These are phyloP conservation scores for Golubevia pallescens DNA, from an alignment of 1,284 basidiomycete species.

Conservation along the genomic window DNA sequence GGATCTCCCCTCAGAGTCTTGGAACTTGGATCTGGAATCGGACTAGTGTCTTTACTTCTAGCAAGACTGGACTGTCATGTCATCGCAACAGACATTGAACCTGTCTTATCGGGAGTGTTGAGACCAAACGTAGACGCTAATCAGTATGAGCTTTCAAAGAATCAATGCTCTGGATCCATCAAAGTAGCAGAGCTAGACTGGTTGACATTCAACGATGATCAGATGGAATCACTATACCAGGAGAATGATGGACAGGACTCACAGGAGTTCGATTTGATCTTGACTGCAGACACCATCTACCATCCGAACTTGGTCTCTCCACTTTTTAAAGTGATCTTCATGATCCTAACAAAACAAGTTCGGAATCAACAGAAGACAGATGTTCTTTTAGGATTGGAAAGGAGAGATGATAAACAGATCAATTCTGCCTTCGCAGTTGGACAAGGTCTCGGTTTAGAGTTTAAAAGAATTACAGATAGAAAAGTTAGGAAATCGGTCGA, in stretches of 20 bases:
- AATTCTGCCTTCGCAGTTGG: conserved; percentile 20
- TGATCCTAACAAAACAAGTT: background rate
- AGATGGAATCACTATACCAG: conserved; percentile 13
- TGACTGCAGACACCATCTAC: conserved; percentile 39
- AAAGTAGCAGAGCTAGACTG: conserved; percentile 24
- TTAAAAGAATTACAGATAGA: conserved; percentile 21
- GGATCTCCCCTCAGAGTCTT: conserved; percentile 10
- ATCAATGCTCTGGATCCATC: conserved; percentile 2
- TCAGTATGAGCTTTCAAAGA: conserved; percentile 9
- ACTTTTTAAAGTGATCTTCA: conserved; percentile 13
- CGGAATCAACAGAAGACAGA: conserved; percentile 6
- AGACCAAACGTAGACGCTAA: conserved; percentile 18
- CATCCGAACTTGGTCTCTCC: conserved; percentile 21
- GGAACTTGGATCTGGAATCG: conserved; percentile 32
- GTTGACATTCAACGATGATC: conserved; percentile 5
- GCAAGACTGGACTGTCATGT: conserved; percentile 28
- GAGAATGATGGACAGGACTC: background rate
- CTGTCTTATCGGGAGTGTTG: conserved; percentile 26
- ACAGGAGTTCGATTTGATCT: conserved; percentile 21
- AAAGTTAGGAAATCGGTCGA: conserved; percentile 33
- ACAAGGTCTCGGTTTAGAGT: conserved; percentile 14
- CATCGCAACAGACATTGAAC: conserved; percentile 25
- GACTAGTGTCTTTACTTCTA: conserved; percentile 29
- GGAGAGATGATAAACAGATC: conserved; percentile 20
- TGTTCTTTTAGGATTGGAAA: conserved; percentile 23